These are phyloP conservation scores for Kuraishia borneana DNA, from an alignment of 805 yeast species.

Conservation along the genomic window DNA sequence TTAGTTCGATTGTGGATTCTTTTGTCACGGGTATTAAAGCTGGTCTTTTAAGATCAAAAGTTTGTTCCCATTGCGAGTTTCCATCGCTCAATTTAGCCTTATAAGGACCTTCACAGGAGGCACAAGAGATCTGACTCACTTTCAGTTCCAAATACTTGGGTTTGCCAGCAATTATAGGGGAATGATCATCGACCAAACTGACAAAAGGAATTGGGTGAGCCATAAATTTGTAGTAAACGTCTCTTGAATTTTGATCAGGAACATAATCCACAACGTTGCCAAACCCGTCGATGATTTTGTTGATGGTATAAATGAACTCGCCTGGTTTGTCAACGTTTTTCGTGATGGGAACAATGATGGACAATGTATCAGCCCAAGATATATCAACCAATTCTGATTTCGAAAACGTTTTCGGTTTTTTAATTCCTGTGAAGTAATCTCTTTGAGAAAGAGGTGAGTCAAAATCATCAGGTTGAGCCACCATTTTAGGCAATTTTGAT, in stretches of 20 bases:
- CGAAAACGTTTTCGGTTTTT: conserved; percentile 11
- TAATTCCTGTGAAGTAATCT: conserved; percentile 13
- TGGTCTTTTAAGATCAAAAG: conserved; percentile 15
- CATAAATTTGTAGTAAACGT: conserved; percentile 31
- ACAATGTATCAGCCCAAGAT: conserved; percentile 20
- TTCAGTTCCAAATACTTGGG: conserved; percentile 20
- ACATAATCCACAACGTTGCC: conserved; percentile 44
- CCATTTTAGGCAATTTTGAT: conserved; percentile 15
- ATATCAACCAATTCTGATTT: conserved; percentile 25
- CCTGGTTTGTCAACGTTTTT: conserved; percentile 28
- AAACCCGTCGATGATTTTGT: conserved; percentile 52
- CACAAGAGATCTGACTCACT: conserved; percentile 11
- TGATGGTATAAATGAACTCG: conserved; percentile 41
- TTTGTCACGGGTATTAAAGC: conserved; percentile 26
- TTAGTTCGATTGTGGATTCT: conserved; percentile 60
- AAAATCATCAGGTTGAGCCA: conserved; percentile 34
- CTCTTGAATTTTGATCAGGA: conserved; percentile 19
- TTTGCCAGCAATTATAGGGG: conserved; percentile 19
- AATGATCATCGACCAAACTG: conserved; percentile 26
- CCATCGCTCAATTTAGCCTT: conserved; percentile 23
- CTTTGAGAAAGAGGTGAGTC: conserved; percentile 35
- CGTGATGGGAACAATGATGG: conserved; percentile 16
- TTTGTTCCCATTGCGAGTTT: background rate
- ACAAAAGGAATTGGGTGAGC: conserved; percentile 49
- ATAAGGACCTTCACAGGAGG: conserved; percentile 35